Evolutionary conservation across 2,329 filamentous ascomycete genomes (phyloP).

Genomic region (Curvularia lunata): DNA sequence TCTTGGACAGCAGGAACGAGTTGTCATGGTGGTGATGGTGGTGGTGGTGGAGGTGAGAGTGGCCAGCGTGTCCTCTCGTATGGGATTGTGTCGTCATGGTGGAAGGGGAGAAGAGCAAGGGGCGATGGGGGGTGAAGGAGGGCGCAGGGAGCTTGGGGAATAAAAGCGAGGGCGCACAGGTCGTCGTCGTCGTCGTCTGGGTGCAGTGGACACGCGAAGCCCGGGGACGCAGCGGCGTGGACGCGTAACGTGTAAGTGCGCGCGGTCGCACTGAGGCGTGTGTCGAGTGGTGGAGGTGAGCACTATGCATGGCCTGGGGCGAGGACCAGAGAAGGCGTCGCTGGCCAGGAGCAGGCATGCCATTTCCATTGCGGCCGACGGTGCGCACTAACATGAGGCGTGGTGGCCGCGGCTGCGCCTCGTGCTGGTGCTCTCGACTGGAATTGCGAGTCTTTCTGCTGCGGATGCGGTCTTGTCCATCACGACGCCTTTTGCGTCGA

Average conservation of each 20-base stretch:
- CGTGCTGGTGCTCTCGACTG: constrained; percentile 19
- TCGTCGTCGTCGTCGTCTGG: constrained; percentile 38
- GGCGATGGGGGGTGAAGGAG: constrained; percentile 39
- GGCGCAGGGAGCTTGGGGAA: constrained; percentile 12
- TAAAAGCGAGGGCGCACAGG: constrained; percentile 20
- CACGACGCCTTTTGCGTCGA: constrained; percentile 24
- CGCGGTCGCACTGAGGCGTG: constrained; percentile 28
- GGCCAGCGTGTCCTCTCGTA: constrained; percentile 47
- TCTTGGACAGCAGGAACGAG: constrained; percentile 77
- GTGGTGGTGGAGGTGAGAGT: constrained; percentile 59
- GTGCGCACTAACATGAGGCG: constrained; percentile 41
- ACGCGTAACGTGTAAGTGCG: constrained; percentile 18
- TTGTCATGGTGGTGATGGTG: constrained; percentile 81
- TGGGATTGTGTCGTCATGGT: constrained; percentile 41
- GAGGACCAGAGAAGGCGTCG: constrained; percentile 33
- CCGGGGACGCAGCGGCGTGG: constrained; percentile 1
- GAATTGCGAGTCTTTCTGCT: constrained; percentile 28
- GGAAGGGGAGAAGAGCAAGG: constrained; percentile 37
- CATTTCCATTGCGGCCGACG: constrained; percentile 42
- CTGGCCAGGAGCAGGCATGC: constrained; percentile 42
- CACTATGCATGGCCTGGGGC: constrained; percentile 23
- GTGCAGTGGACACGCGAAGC: constrained; percentile 45
- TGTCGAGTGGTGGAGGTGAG: constrained; percentile 18
- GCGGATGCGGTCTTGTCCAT: constrained; percentile 26
- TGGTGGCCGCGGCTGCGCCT: constrained; percentile 28